Conservation (phyloP, 2,329 filamentous ascomycete species). For the Gnomoniopsis sp. region DNA sequence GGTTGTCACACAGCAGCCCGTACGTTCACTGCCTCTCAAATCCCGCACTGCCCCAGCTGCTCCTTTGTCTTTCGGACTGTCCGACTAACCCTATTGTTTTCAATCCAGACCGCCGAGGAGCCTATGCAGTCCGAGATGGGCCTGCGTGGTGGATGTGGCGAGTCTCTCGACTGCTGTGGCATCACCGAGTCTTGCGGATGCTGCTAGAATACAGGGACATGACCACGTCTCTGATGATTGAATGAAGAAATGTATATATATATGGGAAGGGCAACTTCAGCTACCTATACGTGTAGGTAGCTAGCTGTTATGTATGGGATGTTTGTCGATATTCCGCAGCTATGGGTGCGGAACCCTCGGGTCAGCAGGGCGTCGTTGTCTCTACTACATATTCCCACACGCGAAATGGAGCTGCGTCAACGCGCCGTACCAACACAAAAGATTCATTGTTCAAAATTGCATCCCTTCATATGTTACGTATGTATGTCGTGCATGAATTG, state of each 20-base stretch:
- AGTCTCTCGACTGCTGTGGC: conserved; percentile 16
- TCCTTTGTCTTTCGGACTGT: background rate
- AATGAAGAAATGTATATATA: background rate
- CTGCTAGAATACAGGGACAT: background rate
- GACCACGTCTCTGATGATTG: background rate
- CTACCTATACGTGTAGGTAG: no score
- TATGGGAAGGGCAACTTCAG: no score
- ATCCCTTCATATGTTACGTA: no score
- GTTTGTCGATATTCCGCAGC: background rate
- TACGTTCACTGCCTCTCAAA: conserved; percentile 17
- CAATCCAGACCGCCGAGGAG: background rate
- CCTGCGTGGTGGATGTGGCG: conserved; percentile 16
- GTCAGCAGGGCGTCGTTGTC: background rate
- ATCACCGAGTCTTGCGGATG: conserved; percentile 15
- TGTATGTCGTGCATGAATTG: no score
- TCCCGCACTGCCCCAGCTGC: background rate
- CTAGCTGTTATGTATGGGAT: background rate
- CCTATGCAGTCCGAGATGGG: conserved; percentile 11
- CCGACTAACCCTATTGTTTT: background rate
- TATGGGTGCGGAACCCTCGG: background rate
- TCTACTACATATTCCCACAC: background rate
- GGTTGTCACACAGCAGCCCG: conserved; percentile 29
- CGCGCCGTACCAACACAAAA: no score
- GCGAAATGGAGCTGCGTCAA: background rate
- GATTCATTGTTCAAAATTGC: no score